phyloP scores from a whole-genome alignment of 805 yeast species.

The Trichomonascus vanleenenianus region DNA sequence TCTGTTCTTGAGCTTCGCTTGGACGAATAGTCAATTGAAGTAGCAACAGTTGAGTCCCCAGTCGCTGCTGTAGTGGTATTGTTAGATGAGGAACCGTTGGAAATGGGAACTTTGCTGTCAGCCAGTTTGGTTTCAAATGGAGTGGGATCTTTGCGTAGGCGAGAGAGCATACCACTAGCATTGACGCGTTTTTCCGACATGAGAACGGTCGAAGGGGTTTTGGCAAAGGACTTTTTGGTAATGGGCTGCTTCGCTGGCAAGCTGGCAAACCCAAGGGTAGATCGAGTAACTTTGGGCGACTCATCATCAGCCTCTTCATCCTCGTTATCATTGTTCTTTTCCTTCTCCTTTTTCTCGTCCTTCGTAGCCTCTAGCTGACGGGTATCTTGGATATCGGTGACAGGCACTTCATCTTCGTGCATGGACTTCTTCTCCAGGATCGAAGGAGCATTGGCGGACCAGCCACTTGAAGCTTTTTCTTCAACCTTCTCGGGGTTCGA shows the following conservation, averaged over 20 bases:
- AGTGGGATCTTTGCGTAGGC: not conserved
- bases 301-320: constrained; percentile 1
- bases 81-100: not conserved
- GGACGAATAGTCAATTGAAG: too few species aligned
- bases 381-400: too few species aligned
- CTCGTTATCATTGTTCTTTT: too few species aligned
- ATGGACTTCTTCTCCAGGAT: too few species aligned
- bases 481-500: not conserved
- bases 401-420: too few species aligned
- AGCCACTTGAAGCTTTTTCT: too few species aligned
- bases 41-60: not conserved
- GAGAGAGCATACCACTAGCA: not conserved
- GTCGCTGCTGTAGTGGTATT: not conserved
- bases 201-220: constrained; percentile 4
- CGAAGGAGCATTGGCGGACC: too few species aligned
- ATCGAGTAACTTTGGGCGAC: constrained; percentile 9
- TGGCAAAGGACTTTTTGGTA: constrained; percentile 16
- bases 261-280: constrained; percentile 14
- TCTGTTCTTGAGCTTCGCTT: not conserved
- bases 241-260: constrained; percentile 17
- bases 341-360: too few species aligned
- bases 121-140: constrained; percentile 2
- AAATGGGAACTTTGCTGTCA: not conserved
- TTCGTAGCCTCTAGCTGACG: too few species aligned
- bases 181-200: not conserved